Base-by-base conservation (phyloP, 345 rosid genomes). In the Euphorbia pulcherrima region DNA sequence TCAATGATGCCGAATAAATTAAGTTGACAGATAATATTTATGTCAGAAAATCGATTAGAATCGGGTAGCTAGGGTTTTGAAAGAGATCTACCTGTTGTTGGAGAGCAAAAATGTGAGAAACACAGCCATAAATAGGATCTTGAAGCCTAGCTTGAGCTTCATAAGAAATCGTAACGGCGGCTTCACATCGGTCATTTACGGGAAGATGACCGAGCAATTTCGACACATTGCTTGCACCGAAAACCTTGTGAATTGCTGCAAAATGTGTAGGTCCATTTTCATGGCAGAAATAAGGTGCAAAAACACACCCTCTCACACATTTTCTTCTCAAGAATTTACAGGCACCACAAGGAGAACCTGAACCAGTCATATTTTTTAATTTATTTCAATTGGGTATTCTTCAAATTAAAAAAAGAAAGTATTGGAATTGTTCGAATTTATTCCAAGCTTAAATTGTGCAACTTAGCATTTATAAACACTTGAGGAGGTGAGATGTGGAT, bases 61-160 rank as follows among this genome's bases (percentile, higher is more conserved):
- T 12, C 16, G 16, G 24, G 1, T 80, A 51, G 24, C 1, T 80
- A 84, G 81, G 81, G 75, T 71, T 75, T 67, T 24, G 48, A 70
- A n/a, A n/a, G n/a, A n/a, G n/a, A n/a, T n/a, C n/a, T 71, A 90
- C 98, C 92, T 93, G 97, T 64, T 93, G 97, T 51, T 93, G 97
- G 33, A 93, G 94, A 44, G 98, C 90, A 70, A 93, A 93, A 75
- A 93, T 89, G 68, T 93, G 98, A 4, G 97, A 86, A 60, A 93
- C 96, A 20, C 97, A 93, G 61, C 98, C 98, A 74, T 93, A 93
- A 59, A 93, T 85, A 55, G 98, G 97, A 77, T 93, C 97, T 65
- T 87, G 97, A 67, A 93, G 94, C 78, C 98, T 77, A 29, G 98
- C 96, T 82, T 89, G 96, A 79, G 98, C 97, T 80, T 93, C 98